A percentile compares a stretch with the other conserved stretches of the same genome.
phyloP scores from a whole-genome alignment of 2,329 filamentous ascomycete species.

The Botrytis tulipae region DNA sequence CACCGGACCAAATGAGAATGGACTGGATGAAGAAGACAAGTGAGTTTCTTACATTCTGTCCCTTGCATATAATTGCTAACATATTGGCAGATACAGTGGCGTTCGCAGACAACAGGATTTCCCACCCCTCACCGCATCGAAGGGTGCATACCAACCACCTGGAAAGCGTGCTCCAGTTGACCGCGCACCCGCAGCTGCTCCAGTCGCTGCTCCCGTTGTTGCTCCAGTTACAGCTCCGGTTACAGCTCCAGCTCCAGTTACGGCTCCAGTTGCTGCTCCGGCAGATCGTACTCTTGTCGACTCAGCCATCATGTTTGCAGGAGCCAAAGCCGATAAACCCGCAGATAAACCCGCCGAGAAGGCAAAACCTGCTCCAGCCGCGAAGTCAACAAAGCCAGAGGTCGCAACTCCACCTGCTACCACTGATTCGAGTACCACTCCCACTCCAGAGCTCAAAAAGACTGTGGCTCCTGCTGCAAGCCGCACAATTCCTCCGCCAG shows the following conservation, averaged over 20 bases:
- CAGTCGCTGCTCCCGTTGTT: conserved; percentile 63
- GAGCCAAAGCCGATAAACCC: conserved; percentile 49
- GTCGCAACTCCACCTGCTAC: conserved; percentile 35
- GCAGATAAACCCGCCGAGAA: conserved; percentile 34
- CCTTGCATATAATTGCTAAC: conserved; percentile 13
- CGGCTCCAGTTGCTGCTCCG: neutral
- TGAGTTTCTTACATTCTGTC: conserved; percentile 44
- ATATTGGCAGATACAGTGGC: conserved; percentile 72
- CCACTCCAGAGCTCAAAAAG: conserved; percentile 33
- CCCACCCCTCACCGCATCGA: conserved; percentile 55
- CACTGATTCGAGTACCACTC: conserved; percentile 31
- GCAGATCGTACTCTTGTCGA: conserved; percentile 58
- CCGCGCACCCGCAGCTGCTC: conserved; percentile 46
- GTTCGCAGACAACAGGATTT: conserved; percentile 75
- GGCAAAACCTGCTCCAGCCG: conserved; percentile 33
- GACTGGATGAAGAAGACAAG: conserved; percentile 88
- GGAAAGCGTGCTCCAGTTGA: conserved; percentile 77
- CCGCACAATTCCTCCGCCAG: conserved; percentile 34
- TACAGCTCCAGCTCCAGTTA: neutral
- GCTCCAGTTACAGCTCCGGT: conserved; percentile 67
- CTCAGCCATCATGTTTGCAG: conserved; percentile 87
- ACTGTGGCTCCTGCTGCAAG: conserved; percentile 39
- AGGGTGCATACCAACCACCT: conserved; percentile 85
- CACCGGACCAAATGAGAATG: conserved; percentile 62
- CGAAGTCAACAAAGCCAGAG: conserved; percentile 32